Conservation (phyloP, 2,329 filamentous ascomycete genomes). For the Dothidotthia symphoricarpi region DNA sequence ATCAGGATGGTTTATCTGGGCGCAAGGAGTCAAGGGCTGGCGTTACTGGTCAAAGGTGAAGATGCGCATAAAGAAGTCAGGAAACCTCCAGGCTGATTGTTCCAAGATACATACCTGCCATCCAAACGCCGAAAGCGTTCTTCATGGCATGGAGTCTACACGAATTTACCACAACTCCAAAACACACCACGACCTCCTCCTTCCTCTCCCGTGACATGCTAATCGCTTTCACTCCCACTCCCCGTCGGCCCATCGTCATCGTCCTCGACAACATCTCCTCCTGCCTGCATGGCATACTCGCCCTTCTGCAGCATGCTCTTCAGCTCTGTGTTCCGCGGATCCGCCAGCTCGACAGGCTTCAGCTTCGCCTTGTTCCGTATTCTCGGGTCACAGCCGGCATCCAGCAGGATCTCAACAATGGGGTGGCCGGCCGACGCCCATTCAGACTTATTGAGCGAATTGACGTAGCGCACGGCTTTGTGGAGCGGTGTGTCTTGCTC, state of each 20-base stretch:
- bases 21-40: background rate
- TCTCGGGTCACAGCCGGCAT: conserved; percentile 67
- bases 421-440: conserved; percentile 64
- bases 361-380: conserved; percentile 71
- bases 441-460: conserved; percentile 63
- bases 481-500: conserved; percentile 80
- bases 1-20: background rate
- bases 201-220: conserved; percentile 4
- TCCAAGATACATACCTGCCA: background rate
- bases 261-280: conserved; percentile 50
- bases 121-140: background rate
- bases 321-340: conserved; percentile 65
- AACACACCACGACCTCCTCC: conserved; percentile 1
- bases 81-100: background rate
- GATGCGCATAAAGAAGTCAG: background rate
- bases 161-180: no score
- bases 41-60: background rate
- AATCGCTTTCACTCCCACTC: conserved; percentile 51
- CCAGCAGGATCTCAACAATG: conserved; percentile 76
- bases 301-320: conserved; percentile 65
- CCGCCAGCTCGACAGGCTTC: conserved; percentile 69
- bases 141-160: background rate
- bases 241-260: conserved; percentile 50
- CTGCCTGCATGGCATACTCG: conserved; percentile 60
- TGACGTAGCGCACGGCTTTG: conserved; percentile 73